Percentiles rank a stretch among this genome's conserved stretches.
These are phyloP conservation scores for Debaryomycetaceae sp. DNA, from an alignment of 1,139 yeast genomes.

Conservation along the genomic window DNA sequence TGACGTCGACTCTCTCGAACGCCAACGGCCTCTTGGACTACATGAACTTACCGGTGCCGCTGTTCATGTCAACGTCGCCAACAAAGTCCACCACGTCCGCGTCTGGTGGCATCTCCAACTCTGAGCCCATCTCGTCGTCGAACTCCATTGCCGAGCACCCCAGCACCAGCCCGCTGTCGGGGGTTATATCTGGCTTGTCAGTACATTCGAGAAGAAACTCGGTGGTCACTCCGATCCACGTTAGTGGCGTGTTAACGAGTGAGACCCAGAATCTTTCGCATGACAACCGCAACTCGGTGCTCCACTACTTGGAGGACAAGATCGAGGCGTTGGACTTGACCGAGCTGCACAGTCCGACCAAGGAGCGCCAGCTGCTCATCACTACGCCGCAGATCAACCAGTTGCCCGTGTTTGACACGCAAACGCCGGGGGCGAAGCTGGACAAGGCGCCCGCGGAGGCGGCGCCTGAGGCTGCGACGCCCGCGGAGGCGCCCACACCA, in stretches of 20 bases:
- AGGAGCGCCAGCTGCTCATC: conserved; percentile 9
- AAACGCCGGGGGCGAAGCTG: conserved; percentile 13
- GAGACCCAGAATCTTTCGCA: conserved; percentile 20
- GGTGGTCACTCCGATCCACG: conserved; percentile 43
- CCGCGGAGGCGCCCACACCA: conserved; percentile 2
- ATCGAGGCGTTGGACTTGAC: conserved; percentile 40
- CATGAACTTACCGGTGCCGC: conserved; percentile 27
- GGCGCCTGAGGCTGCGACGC: not conserved
- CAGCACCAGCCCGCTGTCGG: too few species aligned
- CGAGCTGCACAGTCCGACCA: conserved; percentile 25
- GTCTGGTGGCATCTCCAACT: conserved; percentile 11
- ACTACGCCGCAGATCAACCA: conserved; percentile 30
- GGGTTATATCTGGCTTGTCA: too few species aligned
- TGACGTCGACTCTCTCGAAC: conserved; percentile 29
- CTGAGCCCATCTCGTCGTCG: not conserved
- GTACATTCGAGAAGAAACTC: conserved; percentile 34
- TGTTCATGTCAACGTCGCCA: conserved; percentile 30
- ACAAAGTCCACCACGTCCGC: conserved; percentile 31
- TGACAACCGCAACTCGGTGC: conserved; percentile 39
- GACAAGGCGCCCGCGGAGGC: conserved; percentile 11
- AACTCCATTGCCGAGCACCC: conserved; percentile 4
- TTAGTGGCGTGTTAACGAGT: conserved; percentile 42
- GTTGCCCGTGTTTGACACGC: conserved; percentile 22
- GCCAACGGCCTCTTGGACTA: conserved; percentile 23
- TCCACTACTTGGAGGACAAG: conserved; percentile 44